These are phyloP conservation scores for Lactifluus pinguis DNA, from an alignment of 768 basidiomycete genomes.

Conservation along the genomic window DNA sequence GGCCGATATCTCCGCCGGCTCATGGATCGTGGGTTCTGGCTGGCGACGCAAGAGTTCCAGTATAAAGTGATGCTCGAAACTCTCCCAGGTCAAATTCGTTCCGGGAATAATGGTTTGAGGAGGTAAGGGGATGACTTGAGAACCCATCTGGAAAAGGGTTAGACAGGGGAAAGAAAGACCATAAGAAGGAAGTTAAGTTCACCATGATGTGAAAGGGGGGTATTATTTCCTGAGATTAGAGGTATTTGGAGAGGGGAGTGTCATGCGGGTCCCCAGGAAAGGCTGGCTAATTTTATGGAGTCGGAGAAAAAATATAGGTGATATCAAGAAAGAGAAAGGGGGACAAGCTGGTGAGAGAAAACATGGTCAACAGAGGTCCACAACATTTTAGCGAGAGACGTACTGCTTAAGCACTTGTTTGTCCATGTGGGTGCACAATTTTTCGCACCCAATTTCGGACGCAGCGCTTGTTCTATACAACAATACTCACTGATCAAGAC, in stretches of 20 bases:
- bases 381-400: slow-evolving; percentile 5
- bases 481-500: slow-evolving; percentile 9
- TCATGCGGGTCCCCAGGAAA: background rate
- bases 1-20: background rate
- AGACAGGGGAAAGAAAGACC: background rate
- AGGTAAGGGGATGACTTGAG: background rate
- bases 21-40: slow-evolving; percentile 8
- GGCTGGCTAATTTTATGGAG: background rate
- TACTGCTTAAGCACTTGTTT: slow-evolving; percentile 34
- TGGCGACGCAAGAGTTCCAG: background rate
- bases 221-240: background rate
- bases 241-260: background rate
- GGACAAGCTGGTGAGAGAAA: slow-evolving; percentile 7
- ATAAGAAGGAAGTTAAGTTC: too few relatives aligned
- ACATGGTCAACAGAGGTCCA: slow-evolving; percentile 9
- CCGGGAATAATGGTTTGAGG: background rate
- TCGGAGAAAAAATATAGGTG: background rate
- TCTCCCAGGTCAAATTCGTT: background rate
- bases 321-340: background rate
- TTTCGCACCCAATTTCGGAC: slow-evolving; percentile 23
- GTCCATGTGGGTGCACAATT: slow-evolving; percentile 36
- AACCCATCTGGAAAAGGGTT: background rate
- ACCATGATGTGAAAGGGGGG: background rate
- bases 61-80: background rate
- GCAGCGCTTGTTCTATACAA: slow-evolving; percentile 3